Conservation (phyloP, 1,284 basidiomycete species). For the Paramarasmius palmivorus region DNA sequence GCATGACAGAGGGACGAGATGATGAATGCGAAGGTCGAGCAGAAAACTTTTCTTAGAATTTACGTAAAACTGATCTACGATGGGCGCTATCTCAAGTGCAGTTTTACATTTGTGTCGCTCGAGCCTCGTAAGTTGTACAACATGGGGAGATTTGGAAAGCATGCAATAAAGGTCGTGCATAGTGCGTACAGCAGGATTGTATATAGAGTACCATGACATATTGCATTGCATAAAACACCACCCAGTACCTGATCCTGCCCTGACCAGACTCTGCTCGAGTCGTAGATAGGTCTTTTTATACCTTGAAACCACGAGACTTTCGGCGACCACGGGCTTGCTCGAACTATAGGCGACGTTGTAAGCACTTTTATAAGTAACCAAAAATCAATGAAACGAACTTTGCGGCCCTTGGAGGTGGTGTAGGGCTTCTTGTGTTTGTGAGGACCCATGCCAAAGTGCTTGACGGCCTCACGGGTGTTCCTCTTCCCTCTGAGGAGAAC, state of each 20-base stretch:
- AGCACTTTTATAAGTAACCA: neutral
- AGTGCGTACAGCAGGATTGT: conserved; percentile 8
- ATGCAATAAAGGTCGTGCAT: conserved; percentile 15
- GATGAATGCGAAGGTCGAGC: neutral
- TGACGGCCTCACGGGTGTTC: conserved; percentile 92
- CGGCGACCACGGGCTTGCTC: conserved; percentile 91
- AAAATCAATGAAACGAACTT: conserved; percentile 45
- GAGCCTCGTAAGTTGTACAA: too few relatives aligned
- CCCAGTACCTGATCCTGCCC: neutral
- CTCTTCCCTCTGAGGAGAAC: conserved; percentile 90
- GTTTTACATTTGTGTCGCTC: too few relatives aligned
- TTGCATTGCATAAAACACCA: conserved; percentile 20
- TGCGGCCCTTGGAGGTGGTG: conserved; percentile 94
- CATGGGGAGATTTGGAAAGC: conserved; percentile 2
- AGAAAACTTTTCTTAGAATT: neutral
- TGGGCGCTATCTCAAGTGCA: too few relatives aligned
- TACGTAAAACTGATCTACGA: neutral
- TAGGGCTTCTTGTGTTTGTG: conserved; percentile 95
- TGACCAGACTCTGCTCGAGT: conserved; percentile 8
- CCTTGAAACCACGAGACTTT: conserved; percentile 91
- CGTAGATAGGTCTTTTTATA: conserved; percentile 46
- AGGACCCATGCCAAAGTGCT: conserved; percentile 95
- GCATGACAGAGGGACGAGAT: conserved; percentile 44
- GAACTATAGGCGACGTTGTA: conserved; percentile 48
- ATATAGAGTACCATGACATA: conserved; percentile 18